Base-by-base conservation (phyloP, 768 basidiomycete genomes). In the Lactifluus pinguis region DNA sequence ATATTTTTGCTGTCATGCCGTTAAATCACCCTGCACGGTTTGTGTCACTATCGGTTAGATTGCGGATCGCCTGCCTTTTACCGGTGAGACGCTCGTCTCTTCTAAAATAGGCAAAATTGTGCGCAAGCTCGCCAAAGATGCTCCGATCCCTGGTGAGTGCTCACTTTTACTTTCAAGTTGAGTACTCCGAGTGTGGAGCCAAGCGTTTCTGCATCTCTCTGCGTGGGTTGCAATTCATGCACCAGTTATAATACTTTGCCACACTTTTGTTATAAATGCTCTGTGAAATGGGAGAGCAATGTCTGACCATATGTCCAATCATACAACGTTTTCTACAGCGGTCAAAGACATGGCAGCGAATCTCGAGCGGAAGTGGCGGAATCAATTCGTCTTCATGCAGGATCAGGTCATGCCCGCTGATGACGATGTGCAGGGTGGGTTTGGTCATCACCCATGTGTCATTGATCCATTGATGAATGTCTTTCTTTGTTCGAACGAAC, bases 321-420 rank as follows among this genome's bases (percentile, higher is more conserved):
- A 75, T 76, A 71, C 42, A 68, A 72, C 69, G 73, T 74, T 73
- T 64, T 73, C 71, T 73, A 72, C 79, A 92, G 90, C 90, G 76
- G 82, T 90, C 86, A 89, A 91, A 85, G 90, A 92, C 77, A 89
- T 92, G 87, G 90, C 90, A 68, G 83, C 82, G 71, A 91, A 89
- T 77, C 78, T 92, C 76, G 89, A 90, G 75, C 83, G 83, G 69
- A 84, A 84, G 76, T 92, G 90, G 91, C 83, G 87, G 60, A 76
- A 76, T 63, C 75, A 89, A 72, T 76, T 87, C 69, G 76, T 70
- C 68, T 71, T 68, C 69, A 68, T 65, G 68, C 67, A 82, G 77
- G 69, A 74, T 72, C 75, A 77, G 69, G 60, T 70, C 76, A 79
- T 70, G 65, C 64, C 67, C 34, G 66, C 52, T 32, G 71, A 73